phyloP scores from a whole-genome alignment of 805 yeast genomes.

The Candida patagonica region DNA sequence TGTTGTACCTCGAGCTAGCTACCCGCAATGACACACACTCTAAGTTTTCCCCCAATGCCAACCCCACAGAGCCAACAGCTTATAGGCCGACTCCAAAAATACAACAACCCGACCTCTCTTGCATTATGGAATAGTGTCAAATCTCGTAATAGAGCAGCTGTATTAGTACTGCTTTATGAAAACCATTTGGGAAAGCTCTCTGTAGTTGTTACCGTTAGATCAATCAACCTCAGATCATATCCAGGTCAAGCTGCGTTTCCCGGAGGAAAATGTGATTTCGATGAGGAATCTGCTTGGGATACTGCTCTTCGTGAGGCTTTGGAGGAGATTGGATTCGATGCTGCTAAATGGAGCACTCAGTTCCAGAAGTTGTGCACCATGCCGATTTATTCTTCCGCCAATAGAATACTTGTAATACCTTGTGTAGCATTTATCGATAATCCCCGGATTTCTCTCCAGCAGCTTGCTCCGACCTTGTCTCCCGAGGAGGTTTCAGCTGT shows the following conservation, averaged over 20 bases:
- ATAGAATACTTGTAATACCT: slow-evolving; percentile 69
- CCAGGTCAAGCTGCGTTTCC: slow-evolving; percentile 82
- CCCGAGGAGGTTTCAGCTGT: slow-evolving; percentile 6
- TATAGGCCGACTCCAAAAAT: slow-evolving; percentile 6
- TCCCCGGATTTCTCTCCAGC: background rate
- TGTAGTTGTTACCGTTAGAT: slow-evolving; percentile 64
- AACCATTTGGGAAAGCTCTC: slow-evolving; percentile 49
- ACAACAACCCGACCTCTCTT: slow-evolving; percentile 4
- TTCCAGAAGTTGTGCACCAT: slow-evolving; percentile 48
- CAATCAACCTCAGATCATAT: slow-evolving; percentile 54
- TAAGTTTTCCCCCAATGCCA: too few relatives aligned
- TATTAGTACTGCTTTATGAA: slow-evolving; percentile 55
- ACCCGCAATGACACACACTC: background rate
- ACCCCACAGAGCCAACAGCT: too few relatives aligned
- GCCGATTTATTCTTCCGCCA: slow-evolving; percentile 66
- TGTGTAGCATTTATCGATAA: slow-evolving; percentile 37
- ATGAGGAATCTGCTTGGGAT: slow-evolving; percentile 33
- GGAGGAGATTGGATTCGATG: slow-evolving; percentile 64
- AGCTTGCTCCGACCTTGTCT: slow-evolving; percentile 5
- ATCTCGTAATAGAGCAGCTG: slow-evolving; percentile 53
- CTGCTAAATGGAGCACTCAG: background rate
- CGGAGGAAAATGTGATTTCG: slow-evolving; percentile 68
- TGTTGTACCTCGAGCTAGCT: too few relatives aligned
- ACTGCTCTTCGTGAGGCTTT: slow-evolving; percentile 68
- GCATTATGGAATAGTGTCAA: slow-evolving; percentile 45